phyloP scores from a whole-genome alignment of 2,329 filamentous ascomycete genomes.

The Blastomyces percursus region DNA sequence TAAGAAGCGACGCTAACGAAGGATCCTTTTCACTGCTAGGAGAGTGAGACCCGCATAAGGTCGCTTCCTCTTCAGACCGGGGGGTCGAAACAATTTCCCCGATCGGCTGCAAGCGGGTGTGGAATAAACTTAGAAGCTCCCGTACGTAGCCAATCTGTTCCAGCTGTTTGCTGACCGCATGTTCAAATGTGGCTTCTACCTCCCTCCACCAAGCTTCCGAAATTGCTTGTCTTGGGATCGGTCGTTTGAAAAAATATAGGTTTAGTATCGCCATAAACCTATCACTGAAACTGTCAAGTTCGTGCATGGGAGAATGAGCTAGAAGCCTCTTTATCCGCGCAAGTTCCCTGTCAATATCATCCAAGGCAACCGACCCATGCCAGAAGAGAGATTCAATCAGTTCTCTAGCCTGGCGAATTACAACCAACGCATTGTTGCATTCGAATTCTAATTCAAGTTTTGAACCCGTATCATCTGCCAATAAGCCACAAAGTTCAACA shows the following conservation, averaged over 20 bases:
- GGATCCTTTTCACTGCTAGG: not conserved
- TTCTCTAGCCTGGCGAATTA: constrained; percentile 2
- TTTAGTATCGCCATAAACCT: not conserved
- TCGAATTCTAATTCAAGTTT: constrained; percentile 6
- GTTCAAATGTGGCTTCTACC: not conserved
- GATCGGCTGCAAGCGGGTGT: not conserved
- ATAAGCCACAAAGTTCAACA: not conserved
- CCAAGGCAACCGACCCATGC: not conserved
- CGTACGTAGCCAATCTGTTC: not conserved
- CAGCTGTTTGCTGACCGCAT: not conserved
- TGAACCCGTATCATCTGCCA: not conserved
- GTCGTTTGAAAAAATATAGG: not conserved
- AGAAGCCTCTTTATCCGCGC: not conserved
- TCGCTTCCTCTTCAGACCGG: not conserved
- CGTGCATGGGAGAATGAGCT: not conserved
- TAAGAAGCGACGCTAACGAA: not conserved
- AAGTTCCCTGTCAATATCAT: not conserved
- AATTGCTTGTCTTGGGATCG: not conserved
- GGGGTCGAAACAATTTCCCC: not conserved
- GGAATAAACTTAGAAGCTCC: not conserved
- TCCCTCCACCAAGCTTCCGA: not conserved
- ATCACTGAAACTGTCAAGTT: not conserved
- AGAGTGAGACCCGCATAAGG: not conserved
- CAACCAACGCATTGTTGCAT: constrained; percentile 2
- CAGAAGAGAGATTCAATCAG: not conserved